Conservation (phyloP, 768 basidiomycete species). For the Galerina marginata region DNA sequence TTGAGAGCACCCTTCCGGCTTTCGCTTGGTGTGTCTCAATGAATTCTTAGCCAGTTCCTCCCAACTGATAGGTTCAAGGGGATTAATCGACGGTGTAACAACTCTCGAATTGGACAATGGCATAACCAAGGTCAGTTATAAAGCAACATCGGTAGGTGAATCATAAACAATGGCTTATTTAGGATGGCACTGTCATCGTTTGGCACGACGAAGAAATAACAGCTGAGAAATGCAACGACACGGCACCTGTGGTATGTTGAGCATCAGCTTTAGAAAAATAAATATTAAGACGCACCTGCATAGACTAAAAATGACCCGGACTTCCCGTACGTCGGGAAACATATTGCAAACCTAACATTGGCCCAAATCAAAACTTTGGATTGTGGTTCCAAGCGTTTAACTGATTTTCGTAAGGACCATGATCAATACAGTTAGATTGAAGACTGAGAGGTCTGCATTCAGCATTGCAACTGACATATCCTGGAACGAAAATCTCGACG, state of each 20-base stretch:
- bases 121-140: constrained; percentile 60
- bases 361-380: constrained; percentile 82
- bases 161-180: constrained; percentile 5
- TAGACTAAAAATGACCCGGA: constrained; percentile 62
- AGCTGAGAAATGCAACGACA: constrained; percentile 72
- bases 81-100: constrained; percentile 74
- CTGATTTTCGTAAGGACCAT: constrained; percentile 57
- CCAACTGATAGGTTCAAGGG: constrained; percentile 46
- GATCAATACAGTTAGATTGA: neutral
- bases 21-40: constrained; percentile 68
- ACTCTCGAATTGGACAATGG: constrained; percentile 84
- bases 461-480: constrained; percentile 71
- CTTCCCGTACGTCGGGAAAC: constrained; percentile 81
- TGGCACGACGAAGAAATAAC: constrained; percentile 80
- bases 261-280: neutral
- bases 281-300: constrained; percentile 4
- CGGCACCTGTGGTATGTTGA: constrained; percentile 58
- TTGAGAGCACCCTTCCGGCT: constrained; percentile 74
- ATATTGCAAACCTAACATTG: constrained; percentile 76
- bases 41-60: neutral
- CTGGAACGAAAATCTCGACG: constrained; percentile 74
- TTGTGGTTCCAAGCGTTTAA: constrained; percentile 72
- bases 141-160: neutral
- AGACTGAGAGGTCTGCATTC: neutral
- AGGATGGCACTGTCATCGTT: constrained; percentile 81